phyloP scores from a whole-genome alignment of 768 basidiomycete genomes.

The Phanerodontia chrysosporium region DNA sequence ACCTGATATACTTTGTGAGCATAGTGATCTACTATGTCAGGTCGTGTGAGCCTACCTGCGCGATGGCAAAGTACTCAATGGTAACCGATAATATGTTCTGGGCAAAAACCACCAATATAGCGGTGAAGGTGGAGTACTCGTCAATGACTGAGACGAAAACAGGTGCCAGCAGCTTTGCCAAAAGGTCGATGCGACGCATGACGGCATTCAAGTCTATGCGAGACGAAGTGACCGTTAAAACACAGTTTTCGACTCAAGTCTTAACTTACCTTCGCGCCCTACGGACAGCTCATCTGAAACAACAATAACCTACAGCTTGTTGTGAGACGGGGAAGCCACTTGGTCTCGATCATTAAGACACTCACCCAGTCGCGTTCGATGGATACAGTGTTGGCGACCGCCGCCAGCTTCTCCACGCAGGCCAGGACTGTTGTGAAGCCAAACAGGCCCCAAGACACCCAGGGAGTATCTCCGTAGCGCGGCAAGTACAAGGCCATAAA shows the following conservation, averaged over 20 bases:
- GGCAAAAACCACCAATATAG: conserved; percentile 17
- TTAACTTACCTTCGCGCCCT: not conserved
- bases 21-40: not conserved
- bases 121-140: conserved; percentile 20
- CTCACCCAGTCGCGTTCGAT: conserved; percentile 29
- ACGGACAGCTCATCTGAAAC: not conserved
- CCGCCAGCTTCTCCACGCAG: conserved; percentile 25
- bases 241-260: no score
- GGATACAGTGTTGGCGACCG: conserved; percentile 24
- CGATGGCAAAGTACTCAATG: conserved; percentile 25
- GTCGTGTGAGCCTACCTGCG: conserved; percentile 13
- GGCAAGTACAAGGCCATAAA: conserved; percentile 7
- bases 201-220: conserved; percentile 19
- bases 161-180: conserved; percentile 22
- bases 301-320: not conserved
- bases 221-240: no score
- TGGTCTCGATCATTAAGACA: not conserved
- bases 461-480: not conserved
- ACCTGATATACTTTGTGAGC: not conserved
- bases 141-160: conserved; percentile 22
- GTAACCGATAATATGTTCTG: conserved; percentile 19
- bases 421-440: conserved; percentile 16
- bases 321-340: not conserved
- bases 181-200: conserved; percentile 30
- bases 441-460: not conserved